Percentiles rank a stretch among this genome's conserved stretches.
Evolutionary conservation across 2,329 filamentous ascomycete genomes (phyloP).

Genomic region (Aureobasidium sp.): DNA sequence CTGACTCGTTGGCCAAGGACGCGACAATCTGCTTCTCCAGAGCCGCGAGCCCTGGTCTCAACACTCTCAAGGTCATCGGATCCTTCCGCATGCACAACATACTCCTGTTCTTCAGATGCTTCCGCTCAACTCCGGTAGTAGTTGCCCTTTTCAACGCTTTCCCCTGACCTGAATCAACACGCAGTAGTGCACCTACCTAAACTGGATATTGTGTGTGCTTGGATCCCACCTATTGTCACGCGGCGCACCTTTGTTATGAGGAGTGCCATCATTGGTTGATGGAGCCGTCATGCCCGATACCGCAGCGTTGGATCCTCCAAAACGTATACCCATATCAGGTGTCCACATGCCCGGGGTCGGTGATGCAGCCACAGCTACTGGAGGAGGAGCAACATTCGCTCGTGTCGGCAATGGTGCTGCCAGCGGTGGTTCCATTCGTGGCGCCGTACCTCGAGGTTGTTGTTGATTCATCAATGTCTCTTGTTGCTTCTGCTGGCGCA

Average conservation of each 20-base stretch:
- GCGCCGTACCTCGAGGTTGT: slow-evolving; percentile 33
- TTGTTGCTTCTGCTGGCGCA: slow-evolving; percentile 40
- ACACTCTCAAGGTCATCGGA: not conserved
- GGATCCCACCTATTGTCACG: slow-evolving; percentile 33
- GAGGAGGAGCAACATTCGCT: slow-evolving; percentile 24
- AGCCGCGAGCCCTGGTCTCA: not conserved
- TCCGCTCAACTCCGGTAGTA: not conserved
- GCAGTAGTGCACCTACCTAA: slow-evolving; percentile 26
- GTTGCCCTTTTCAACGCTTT: not conserved
- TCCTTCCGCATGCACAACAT: slow-evolving; percentile 3
- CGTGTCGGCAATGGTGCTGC: slow-evolving; percentile 48
- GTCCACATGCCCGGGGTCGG: slow-evolving; percentile 60
- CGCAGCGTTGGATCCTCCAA: slow-evolving; percentile 44
- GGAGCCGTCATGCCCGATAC: not conserved
- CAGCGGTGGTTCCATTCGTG: slow-evolving; percentile 46
- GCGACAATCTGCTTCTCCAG: not conserved
- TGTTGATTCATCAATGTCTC: slow-evolving; percentile 26
- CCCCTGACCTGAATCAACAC: not conserved
- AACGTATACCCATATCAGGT: slow-evolving; percentile 73
- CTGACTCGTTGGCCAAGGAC: not conserved
- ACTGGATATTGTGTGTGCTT: slow-evolving; percentile 32
- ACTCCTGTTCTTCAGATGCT: not conserved
- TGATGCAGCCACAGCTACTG: slow-evolving; percentile 21
- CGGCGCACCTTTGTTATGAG: slow-evolving; percentile 22
- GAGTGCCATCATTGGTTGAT: slow-evolving; percentile 21